phyloP scores from a whole-genome alignment of 2,329 filamentous ascomycete species.

The Fusarium subtropicale region DNA sequence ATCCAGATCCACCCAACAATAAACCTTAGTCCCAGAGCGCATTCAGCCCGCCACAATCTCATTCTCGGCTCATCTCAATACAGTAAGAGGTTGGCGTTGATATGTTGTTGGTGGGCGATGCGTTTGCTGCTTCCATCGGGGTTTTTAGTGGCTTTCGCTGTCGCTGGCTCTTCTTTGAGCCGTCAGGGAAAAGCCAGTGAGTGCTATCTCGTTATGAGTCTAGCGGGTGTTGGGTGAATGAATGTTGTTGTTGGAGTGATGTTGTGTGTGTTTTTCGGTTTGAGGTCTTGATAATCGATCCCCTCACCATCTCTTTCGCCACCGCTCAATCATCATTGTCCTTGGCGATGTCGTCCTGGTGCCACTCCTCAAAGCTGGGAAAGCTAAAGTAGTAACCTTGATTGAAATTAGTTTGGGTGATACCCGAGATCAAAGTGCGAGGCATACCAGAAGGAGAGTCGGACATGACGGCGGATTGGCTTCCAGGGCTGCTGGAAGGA shows the following conservation, averaged over 20 bases:
- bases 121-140: constrained; percentile 23
- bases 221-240: constrained; percentile 23
- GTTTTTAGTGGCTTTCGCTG: constrained; percentile 32
- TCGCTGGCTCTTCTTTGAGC: constrained; percentile 31
- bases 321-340: constrained; percentile 44
- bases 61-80: constrained; percentile 13
- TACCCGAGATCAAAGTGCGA: neutral
- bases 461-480: constrained; percentile 42
- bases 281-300: constrained; percentile 26
- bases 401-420: constrained; percentile 52
- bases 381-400: constrained; percentile 75
- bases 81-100: constrained; percentile 13
- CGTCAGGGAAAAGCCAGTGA: constrained; percentile 9
- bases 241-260: constrained; percentile 25
- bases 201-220: constrained; percentile 11
- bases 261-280: constrained; percentile 27
- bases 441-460: constrained; percentile 47
- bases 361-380: constrained; percentile 77
- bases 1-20: constrained; percentile 18
- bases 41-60: constrained; percentile 32
- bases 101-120: constrained; percentile 19
- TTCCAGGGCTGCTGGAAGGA: constrained; percentile 37
- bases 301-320: constrained; percentile 26
- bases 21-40: constrained; percentile 29
- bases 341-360: constrained; percentile 43